Conservation (phyloP, 2,329 filamentous ascomycete species). For the Xylaria sp. region DNA sequence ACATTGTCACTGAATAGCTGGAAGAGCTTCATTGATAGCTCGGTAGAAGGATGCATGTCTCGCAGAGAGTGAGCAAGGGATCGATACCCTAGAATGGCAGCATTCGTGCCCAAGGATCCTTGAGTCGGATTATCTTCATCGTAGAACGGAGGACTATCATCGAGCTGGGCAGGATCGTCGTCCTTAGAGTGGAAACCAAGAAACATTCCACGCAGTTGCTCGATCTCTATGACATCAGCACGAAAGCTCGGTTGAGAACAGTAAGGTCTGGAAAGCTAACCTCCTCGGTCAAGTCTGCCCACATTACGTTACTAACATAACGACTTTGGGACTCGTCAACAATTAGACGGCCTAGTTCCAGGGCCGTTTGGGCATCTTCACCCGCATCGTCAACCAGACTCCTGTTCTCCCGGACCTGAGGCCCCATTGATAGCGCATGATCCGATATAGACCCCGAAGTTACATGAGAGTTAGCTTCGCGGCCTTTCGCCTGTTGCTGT, state of each 20-base stretch:
- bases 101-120: conserved; percentile 33
- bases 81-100: conserved; percentile 43
- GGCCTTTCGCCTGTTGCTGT: conserved; percentile 32
- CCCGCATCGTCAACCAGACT: conserved; percentile 5
- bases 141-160: conserved; percentile 16
- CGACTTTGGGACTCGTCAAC: conserved; percentile 38
- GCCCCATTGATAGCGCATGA: not conserved
- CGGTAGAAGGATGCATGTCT: conserved; percentile 40
- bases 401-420: not conserved
- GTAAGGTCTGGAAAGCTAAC: conserved; percentile 34
- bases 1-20: conserved; percentile 45
- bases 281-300: conserved; percentile 47
- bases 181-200: conserved; percentile 29
- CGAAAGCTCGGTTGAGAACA: not conserved
- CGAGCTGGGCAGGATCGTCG: conserved; percentile 21
- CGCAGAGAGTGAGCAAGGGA: conserved; percentile 42
- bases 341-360: conserved; percentile 35
- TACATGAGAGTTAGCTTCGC: conserved; percentile 8
- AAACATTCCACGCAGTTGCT: conserved; percentile 41
- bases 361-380: conserved; percentile 4
- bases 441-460: not conserved
- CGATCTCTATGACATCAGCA: conserved; percentile 36
- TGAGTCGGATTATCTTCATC: conserved; percentile 15
- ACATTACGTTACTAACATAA: conserved; percentile 43
- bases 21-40: conserved; percentile 42